These are phyloP conservation scores for Leccinum subrobustum DNA, from an alignment of 1,284 basidiomycete genomes.

Conservation along the genomic window DNA sequence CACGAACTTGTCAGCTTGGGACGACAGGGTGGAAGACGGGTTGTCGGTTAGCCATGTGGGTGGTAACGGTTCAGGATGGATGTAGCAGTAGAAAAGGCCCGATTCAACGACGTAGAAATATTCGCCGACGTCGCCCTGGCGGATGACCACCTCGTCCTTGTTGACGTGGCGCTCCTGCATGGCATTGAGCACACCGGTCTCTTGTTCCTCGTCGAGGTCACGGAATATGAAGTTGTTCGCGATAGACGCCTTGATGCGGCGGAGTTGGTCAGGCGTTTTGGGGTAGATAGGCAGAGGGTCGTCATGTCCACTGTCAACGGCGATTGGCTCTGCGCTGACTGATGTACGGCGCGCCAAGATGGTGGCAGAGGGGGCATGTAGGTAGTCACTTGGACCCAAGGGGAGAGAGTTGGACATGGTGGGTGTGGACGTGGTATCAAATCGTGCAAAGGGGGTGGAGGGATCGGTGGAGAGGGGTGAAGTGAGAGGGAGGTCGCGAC, in stretches of 20 bases:
- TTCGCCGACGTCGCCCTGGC: conserved; percentile 95
- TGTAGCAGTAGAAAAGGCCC: conserved; percentile 87
- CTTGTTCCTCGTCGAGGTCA: conserved; percentile 95
- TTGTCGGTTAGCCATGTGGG: conserved; percentile 51
- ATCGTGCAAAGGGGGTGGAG: conserved; percentile 48
- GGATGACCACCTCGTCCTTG: conserved; percentile 84
- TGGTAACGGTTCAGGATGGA: conserved; percentile 65
- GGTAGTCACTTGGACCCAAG: conserved; percentile 55
- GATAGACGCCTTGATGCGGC: conserved; percentile 86
- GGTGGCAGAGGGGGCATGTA: conserved; percentile 65
- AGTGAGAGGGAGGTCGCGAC: conserved; percentile 58
- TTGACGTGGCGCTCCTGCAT: conserved; percentile 88
- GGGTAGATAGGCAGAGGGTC: conserved; percentile 73
- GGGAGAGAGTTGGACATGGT: conserved; percentile 42
- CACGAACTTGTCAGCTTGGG: conserved; percentile 50
- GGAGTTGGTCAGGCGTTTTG: conserved; percentile 85
- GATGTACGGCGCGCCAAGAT: conserved; percentile 91
- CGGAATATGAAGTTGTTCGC: conserved; percentile 92
- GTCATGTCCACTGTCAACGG: conserved; percentile 68
- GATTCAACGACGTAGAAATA: conserved; percentile 98
- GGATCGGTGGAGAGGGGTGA: conserved; percentile 50
- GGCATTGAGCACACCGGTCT: conserved; percentile 88
- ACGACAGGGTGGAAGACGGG: conserved; percentile 36
- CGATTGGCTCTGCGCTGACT: conserved; percentile 96
- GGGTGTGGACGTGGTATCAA: conserved; percentile 48